A percentile compares a stretch with the other conserved stretches of the same genome.
Conservation (phyloP, 139 green algal species). For the Chlorella ohadii region DNA sequence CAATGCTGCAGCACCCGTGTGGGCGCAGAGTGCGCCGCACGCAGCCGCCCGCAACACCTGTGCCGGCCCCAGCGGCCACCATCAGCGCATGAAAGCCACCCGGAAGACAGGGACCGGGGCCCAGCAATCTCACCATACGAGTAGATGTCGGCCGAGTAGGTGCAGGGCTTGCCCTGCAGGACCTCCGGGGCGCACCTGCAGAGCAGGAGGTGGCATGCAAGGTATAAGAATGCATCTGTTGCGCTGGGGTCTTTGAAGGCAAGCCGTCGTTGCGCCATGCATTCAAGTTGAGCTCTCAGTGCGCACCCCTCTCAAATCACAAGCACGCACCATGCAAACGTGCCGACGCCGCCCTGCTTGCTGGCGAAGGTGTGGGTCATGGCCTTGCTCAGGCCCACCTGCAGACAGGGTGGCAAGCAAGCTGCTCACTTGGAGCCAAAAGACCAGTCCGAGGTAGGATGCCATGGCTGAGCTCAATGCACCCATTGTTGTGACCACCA, state of each 20-base stretch:
- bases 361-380: neutral
- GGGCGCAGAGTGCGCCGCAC: no score
- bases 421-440: neutral
- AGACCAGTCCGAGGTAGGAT: neutral
- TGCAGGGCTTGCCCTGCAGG: neutral
- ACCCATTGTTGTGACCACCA: neutral
- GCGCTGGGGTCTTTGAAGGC: no score
- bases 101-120: no score
- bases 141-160: slow-evolving; percentile 6
- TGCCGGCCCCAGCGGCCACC: no score
- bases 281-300: no score
- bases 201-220: neutral
- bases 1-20: no score
- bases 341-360: neutral
- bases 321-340: neutral
- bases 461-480: neutral
- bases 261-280: no score
- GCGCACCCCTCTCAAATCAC: no score
- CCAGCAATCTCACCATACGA: no score
- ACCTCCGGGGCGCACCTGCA: neutral
- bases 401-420: neutral
- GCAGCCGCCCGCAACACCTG: no score
- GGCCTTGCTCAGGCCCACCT: neutral
- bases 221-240: no score
- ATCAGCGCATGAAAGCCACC: no score